Base-by-base conservation (phyloP, 2,329 filamentous ascomycete species). In the Venturia carpophila region DNA sequence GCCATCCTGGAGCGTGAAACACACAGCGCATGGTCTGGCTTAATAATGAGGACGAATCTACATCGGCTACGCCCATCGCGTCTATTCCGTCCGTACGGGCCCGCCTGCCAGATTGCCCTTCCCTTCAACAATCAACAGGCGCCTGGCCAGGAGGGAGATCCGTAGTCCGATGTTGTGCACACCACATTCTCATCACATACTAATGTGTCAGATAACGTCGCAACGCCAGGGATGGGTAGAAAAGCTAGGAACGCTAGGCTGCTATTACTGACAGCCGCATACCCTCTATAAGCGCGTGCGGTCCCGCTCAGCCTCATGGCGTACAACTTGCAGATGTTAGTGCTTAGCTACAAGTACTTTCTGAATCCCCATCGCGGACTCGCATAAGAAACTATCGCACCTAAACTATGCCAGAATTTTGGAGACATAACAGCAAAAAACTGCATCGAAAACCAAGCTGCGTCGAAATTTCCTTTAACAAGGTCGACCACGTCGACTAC, bases 131-230 rank as follows among this genome's bases (percentile, higher is more conserved):
- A 55, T 24, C 24, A 34, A 17, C 49, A 30, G 24, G 21, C 15
- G 30, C 49, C 10, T 17, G n/a, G n/a, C 21, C 49, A 55, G 15
- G 10, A 19, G 34, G 49, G 15, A 55, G 19, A 10, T 24, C 9
- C 42, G 45, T 47, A 47, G 11, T 21, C 45, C 10, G n/a, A 47
- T 47, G 11, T 55, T 10, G 24, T 30, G 4, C 52, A 39, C 52
- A 58, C 30, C 27, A 58, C 30, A 37, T n/a, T 15, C n/a, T 37
- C 52, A 58, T 58, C 52, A 58, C 52, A 37, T 10, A 37, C 27
- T 58, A 58, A 58, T 37, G 52, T 37, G 52, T 58, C 52, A 37
- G 52, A 58, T n/a, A 58, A 19, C 52, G 52, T 58, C 52, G 11
- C 24, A 9, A 19, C 5, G 49, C 30, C 49, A 10, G 27, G 49